A percentile compares a stretch with the other conserved stretches of the same genome.
These are phyloP conservation scores for Lachnellula cervina DNA, from an alignment of 2,329 filamentous ascomycete genomes.

Conservation along the genomic window DNA sequence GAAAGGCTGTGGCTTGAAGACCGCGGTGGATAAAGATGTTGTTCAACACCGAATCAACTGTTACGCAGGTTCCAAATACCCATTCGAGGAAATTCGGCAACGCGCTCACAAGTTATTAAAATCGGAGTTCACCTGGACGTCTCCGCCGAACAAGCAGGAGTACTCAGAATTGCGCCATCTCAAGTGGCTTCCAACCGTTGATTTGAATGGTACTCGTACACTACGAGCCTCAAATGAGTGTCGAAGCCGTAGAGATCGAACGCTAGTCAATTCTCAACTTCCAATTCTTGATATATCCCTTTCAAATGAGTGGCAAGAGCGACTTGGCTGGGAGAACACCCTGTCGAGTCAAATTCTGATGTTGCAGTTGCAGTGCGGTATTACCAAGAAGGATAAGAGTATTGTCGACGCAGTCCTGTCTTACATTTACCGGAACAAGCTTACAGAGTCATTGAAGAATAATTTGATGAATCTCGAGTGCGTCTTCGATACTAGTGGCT, in stretches of 20 bases:
- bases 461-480: conserved; percentile 13
- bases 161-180: conserved; percentile 4
- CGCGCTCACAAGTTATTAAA: conserved; percentile 9
- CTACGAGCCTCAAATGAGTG: conserved; percentile 17
- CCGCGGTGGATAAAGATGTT: conserved; percentile 17
- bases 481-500: conserved; percentile 8
- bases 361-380: conserved; percentile 15
- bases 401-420: conserved; percentile 18
- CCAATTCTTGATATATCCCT: conserved; percentile 11
- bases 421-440: conserved; percentile 12
- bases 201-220: not conserved
- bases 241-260: conserved; percentile 9
- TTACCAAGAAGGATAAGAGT: conserved; percentile 4
- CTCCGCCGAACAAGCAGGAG: not conserved
- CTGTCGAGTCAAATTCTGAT: conserved; percentile 15
- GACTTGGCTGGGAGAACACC: conserved; percentile 18
- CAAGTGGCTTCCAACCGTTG: conserved; percentile 19
- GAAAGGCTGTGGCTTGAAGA: conserved; percentile 19
- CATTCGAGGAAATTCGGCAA: not conserved
- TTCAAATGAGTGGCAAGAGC: conserved; percentile 10
- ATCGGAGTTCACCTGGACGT: conserved; percentile 7
- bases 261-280: conserved; percentile 16
- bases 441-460: not conserved
- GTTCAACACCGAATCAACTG: conserved; percentile 9
- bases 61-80: conserved; percentile 10